Conservation (phyloP, 1,284 basidiomycete species). For the Prillingera fragicola region DNA sequence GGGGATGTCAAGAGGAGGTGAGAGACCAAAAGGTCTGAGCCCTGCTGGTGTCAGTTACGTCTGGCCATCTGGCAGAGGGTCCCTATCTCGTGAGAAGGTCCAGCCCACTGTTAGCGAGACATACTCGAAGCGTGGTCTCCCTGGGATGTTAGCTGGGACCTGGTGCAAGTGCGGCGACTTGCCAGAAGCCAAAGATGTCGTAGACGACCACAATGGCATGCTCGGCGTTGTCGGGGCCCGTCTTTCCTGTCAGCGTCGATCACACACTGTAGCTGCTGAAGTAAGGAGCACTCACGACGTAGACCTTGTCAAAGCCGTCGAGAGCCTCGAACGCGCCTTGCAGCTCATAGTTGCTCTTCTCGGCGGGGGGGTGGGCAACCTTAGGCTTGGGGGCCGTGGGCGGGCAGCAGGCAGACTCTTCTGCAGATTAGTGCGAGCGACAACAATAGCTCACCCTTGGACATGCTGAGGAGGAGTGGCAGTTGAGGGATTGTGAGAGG, state of each 20-base stretch:
- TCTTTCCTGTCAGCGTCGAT: slow-evolving; percentile 16
- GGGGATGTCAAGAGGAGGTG: slow-evolving; percentile 27
- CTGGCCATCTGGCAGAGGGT: not conserved
- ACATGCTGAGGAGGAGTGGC: no score
- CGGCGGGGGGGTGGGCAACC: slow-evolving; percentile 30
- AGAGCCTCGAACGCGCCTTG: slow-evolving; percentile 24
- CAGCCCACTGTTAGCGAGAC: no score
- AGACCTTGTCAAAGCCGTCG: slow-evolving; percentile 35
- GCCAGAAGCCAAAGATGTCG: slow-evolving; percentile 46
- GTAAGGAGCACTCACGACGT: slow-evolving; percentile 22
- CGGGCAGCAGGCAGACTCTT: slow-evolving; percentile 27
- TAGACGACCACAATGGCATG: slow-evolving; percentile 40
- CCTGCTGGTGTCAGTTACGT: slow-evolving; percentile 18
- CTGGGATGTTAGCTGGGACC: slow-evolving; percentile 15
- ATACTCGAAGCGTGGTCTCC: slow-evolving; percentile 38
- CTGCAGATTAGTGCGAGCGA: not conserved
- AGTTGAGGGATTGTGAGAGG: no score
- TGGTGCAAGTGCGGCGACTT: slow-evolving; percentile 2
- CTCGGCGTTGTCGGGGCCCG: slow-evolving; percentile 32
- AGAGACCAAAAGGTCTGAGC: slow-evolving; percentile 33
- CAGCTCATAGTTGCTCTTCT: slow-evolving; percentile 20
- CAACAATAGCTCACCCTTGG: not conserved
- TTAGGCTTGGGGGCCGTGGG: slow-evolving; percentile 29
- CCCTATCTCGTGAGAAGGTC: not conserved
- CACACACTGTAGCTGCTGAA: not conserved